Evolutionary conservation across 768 basidiomycete species (phyloP).

Genomic region (Amanita jacksonii): DNA sequence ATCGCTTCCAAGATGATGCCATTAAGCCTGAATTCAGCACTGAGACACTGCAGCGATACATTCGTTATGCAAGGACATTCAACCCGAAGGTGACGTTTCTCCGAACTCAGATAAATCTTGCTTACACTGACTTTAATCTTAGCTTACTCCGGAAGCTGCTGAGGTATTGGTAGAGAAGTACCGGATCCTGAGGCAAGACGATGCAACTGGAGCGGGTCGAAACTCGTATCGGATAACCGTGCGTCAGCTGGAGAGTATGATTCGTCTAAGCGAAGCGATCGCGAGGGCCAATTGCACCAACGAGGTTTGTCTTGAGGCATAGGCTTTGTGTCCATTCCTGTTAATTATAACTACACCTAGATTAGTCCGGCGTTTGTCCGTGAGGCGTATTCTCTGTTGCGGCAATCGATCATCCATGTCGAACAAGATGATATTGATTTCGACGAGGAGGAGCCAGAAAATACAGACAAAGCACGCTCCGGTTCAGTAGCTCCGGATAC

Average conservation of each 20-base stretch:
- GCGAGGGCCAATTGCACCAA: conserved; percentile 93
- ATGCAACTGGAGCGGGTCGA: conserved; percentile 75
- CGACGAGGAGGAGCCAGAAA: conserved; percentile 76
- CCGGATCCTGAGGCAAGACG: conserved; percentile 84
- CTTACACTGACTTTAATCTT: background rate
- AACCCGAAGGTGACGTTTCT: conserved; percentile 72
- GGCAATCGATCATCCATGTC: conserved; percentile 98
- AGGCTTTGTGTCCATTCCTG: background rate
- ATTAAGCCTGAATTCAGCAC: conserved; percentile 97
- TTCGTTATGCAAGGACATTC: conserved; percentile 94
- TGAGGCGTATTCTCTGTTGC: conserved; percentile 88
- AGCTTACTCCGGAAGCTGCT: conserved; percentile 91
- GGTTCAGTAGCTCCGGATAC: conserved; percentile 22
- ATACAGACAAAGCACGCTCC: conserved; percentile 31
- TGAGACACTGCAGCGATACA: conserved; percentile 92
- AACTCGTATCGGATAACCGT: conserved; percentile 98
- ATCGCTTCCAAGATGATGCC: conserved; percentile 90
- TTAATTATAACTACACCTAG: conserved; percentile 29
- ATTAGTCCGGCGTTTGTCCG: conserved; percentile 92
- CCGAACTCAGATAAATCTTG: conserved; percentile 8
- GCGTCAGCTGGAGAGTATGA: conserved; percentile 97
- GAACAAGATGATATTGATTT: conserved; percentile 98
- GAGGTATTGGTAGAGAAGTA: conserved; percentile 95
- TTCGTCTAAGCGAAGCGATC: conserved; percentile 94
- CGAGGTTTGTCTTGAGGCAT: conserved; percentile 45